Conservation (phyloP, 2,329 filamentous ascomycete genomes). For the Neonectria coccinea region DNA sequence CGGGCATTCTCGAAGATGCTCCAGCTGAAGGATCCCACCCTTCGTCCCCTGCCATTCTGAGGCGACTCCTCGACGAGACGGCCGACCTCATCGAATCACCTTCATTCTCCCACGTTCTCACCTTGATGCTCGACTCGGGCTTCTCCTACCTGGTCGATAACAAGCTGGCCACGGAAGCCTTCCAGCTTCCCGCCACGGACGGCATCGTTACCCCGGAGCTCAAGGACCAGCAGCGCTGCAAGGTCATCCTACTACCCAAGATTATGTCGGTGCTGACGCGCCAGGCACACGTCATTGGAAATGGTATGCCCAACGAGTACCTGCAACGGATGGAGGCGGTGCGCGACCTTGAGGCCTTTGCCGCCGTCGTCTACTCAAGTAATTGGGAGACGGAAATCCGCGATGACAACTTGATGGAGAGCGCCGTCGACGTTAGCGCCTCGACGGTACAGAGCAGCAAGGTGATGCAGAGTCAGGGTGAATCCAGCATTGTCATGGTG, state of each 20-base stretch:
- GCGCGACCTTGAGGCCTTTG: slow-evolving; percentile 82
- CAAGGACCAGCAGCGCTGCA: slow-evolving; percentile 66
- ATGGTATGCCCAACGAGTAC: slow-evolving; percentile 78
- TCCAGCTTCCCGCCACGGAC: slow-evolving; percentile 64
- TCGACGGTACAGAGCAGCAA: slow-evolving; percentile 34
- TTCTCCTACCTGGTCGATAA: slow-evolving; percentile 87
- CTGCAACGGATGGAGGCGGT: slow-evolving; percentile 81
- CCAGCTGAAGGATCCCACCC: slow-evolving; percentile 49
- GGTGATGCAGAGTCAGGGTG: slow-evolving; percentile 43
- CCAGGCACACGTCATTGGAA: slow-evolving; percentile 90
- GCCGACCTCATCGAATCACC: slow-evolving; percentile 96
- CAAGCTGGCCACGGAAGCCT: slow-evolving; percentile 83
- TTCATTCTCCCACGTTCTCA: slow-evolving; percentile 86
- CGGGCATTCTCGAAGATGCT: slow-evolving; percentile 76
- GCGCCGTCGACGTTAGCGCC: slow-evolving; percentile 50
- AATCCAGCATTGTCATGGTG: slow-evolving; percentile 67
- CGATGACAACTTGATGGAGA: slow-evolving; percentile 58
- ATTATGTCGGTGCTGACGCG: slow-evolving; percentile 89
- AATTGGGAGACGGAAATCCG: slow-evolving; percentile 79
- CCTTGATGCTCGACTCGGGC: slow-evolving; percentile 85
- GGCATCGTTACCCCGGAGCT: slow-evolving; percentile 61
- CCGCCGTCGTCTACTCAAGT: slow-evolving; percentile 87
- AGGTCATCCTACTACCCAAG: slow-evolving; percentile 80
- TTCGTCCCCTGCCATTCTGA: slow-evolving; percentile 70
- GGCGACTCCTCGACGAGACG: slow-evolving; percentile 92